Evolutionary conservation across 805 yeast species (phyloP).

Genomic region (Scheffersomyces amazonensis): DNA sequence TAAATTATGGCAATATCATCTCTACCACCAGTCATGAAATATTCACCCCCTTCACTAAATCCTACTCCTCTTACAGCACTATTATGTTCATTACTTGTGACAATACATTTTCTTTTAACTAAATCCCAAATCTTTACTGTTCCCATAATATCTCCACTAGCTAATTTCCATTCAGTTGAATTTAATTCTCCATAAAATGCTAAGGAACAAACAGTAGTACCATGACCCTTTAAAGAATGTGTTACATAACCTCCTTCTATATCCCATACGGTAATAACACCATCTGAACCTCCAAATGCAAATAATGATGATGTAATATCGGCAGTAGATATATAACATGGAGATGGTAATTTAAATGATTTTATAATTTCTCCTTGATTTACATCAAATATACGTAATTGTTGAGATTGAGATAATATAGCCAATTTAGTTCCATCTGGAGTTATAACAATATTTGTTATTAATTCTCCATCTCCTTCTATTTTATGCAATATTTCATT

Average conservation of each 20-base stretch:
- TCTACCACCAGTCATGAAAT: constrained; percentile 81
- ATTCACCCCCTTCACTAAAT: constrained; percentile 50
- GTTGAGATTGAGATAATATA: constrained; percentile 79
- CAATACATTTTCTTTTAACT: constrained; percentile 70
- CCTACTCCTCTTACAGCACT: constrained; percentile 85
- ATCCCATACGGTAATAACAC: constrained; percentile 89
- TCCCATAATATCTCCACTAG: constrained; percentile 66
- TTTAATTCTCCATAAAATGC: constrained; percentile 71
- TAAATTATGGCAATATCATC: constrained; percentile 72
- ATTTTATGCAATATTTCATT: constrained; percentile 58
- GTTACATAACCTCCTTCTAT: constrained; percentile 83
- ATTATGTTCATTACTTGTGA: constrained; percentile 68
- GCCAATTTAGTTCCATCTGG: constrained; percentile 73
- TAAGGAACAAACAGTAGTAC: constrained; percentile 78
- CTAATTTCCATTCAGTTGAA: constrained; percentile 68
- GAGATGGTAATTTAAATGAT: constrained; percentile 65
- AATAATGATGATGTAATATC: constrained; percentile 82
- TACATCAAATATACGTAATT: constrained; percentile 64
- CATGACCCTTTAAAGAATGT: constrained; percentile 91
- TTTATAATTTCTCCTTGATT: constrained; percentile 39
- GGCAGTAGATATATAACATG: constrained; percentile 72
- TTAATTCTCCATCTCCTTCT: constrained; percentile 80
- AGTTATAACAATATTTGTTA: constrained; percentile 73
- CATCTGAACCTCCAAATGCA: constrained; percentile 96
- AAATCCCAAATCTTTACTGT: constrained; percentile 55